Percentiles rank a stretch among this genome's conserved stretches.
phyloP scores from a whole-genome alignment of 2,329 filamentous ascomycete species.

The Clonostachys rosea region DNA sequence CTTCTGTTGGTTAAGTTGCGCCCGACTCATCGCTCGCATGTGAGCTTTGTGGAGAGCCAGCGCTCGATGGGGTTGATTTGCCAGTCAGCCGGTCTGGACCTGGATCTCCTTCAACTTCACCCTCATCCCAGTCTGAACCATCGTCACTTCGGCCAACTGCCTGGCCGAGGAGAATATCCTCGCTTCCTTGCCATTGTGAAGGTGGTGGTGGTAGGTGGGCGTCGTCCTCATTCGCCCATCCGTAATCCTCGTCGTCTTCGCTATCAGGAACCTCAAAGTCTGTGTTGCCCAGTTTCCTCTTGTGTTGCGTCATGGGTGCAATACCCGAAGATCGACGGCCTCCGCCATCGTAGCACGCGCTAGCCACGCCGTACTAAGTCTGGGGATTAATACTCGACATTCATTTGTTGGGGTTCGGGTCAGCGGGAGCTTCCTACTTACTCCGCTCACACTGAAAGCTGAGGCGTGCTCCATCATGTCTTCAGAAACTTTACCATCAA shows the following conservation, averaged over 20 bases:
- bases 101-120: not conserved
- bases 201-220: slow-evolving; percentile 53
- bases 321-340: slow-evolving; percentile 23
- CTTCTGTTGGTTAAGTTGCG: no score
- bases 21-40: no score
- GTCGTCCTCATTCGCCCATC: slow-evolving; percentile 66
- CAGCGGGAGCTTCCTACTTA: slow-evolving; percentile 18
- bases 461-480: slow-evolving; percentile 35
- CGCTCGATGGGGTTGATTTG: no score
- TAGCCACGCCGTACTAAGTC: slow-evolving; percentile 36
- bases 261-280: slow-evolving; percentile 57
- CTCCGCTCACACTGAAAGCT: slow-evolving; percentile 43
- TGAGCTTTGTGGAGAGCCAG: no score
- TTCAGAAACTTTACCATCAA: slow-evolving; percentile 44
- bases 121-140: slow-evolving; percentile 17
- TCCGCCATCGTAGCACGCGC: slow-evolving; percentile 32
- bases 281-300: slow-evolving; percentile 60
- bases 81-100: no score
- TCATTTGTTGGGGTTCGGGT: slow-evolving; percentile 5
- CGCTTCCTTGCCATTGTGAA: slow-evolving; percentile 65
- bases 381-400: slow-evolving; percentile 4
- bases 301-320: slow-evolving; percentile 37
- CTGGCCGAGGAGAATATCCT: slow-evolving; percentile 53
- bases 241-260: slow-evolving; percentile 66
- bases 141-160: slow-evolving; percentile 34